These are phyloP conservation scores for Ophiostoma piceae DNA, from an alignment of 2,329 filamentous ascomycete genomes.

Conservation along the genomic window DNA sequence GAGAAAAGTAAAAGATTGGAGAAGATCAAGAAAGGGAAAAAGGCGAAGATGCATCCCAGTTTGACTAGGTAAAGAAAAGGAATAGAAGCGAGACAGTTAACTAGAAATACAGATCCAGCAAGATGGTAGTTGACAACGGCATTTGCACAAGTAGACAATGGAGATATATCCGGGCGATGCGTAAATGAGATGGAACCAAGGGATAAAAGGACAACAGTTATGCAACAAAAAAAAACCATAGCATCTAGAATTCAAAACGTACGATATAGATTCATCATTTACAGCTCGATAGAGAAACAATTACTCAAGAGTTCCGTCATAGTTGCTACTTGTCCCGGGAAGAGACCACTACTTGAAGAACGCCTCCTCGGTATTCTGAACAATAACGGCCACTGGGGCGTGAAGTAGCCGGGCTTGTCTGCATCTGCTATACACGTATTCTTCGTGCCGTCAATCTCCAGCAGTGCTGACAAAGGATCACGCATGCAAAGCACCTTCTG, in stretches of 20 bases:
- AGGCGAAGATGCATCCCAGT: neutral
- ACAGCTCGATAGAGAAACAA: neutral
- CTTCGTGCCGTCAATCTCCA: neutral
- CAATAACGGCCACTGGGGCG: neutral
- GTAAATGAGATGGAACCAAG: neutral
- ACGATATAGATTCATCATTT: neutral
- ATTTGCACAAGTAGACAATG: neutral
- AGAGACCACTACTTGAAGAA: neutral
- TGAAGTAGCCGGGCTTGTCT: neutral
- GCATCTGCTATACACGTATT: neutral
- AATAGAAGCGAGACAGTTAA: slow-evolving; percentile 2
- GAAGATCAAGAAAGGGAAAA: slow-evolving; percentile 2
- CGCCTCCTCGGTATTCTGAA: neutral
- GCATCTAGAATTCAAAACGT: neutral
- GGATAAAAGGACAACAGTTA: neutral
- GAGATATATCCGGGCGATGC: neutral
- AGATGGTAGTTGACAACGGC: neutral
- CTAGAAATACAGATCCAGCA: neutral
- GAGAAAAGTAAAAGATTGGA: neutral
- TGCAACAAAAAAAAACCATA: neutral
- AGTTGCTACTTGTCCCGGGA: neutral
- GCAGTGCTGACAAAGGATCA: too few species aligned
- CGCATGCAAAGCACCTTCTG: neutral
- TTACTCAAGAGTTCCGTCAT: slow-evolving; percentile 1
- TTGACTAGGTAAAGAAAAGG: slow-evolving; percentile 1